Evolutionary conservation across 1,139 yeast species (phyloP).

Genomic region (Hanseniaspora sp.): DNA sequence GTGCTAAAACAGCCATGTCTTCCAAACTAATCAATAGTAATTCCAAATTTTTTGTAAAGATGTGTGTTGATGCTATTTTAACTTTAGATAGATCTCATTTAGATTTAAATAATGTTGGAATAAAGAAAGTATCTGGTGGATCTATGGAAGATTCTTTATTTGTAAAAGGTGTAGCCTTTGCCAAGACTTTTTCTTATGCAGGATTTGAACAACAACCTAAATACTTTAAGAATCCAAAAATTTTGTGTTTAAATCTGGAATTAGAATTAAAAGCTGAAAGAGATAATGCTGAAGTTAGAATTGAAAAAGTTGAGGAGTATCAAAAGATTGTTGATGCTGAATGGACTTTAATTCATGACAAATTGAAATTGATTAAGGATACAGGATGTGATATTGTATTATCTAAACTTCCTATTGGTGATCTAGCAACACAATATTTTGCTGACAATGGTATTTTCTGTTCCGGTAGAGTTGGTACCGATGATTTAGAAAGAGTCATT

Average conservation of each 20-base stretch:
- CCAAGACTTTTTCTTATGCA: constrained; percentile 92
- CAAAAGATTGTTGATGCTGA: constrained; percentile 97
- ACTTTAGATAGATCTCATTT: constrained; percentile 73
- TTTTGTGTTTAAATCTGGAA: constrained; percentile 79
- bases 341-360: constrained; percentile 85
- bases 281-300: constrained; percentile 98
- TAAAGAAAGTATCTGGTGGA: constrained; percentile 93
- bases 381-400: constrained; percentile 89
- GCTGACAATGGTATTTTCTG: constrained; percentile 95
- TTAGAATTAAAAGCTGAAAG: constrained; percentile 94
- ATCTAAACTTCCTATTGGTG: constrained; percentile 94
- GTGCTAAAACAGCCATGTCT: constrained; percentile 96
- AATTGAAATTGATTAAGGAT: constrained; percentile 67
- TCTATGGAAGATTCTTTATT: constrained; percentile 86
- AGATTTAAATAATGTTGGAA: constrained; percentile 84
- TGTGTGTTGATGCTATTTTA: constrained; percentile 93
- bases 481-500: constrained; percentile 85
- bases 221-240: constrained; percentile 63
- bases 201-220: constrained; percentile 99
- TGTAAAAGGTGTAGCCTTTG: constrained; percentile 91
- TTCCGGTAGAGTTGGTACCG: constrained; percentile 86
- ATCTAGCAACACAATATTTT: constrained; percentile 92
- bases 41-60: constrained; percentile 78
- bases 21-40: constrained; percentile 84
- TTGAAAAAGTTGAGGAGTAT: constrained; percentile 84